These are phyloP conservation scores for Pseudocercospora ulei DNA, from an alignment of 2,329 filamentous ascomycete species.

Conservation along the genomic window DNA sequence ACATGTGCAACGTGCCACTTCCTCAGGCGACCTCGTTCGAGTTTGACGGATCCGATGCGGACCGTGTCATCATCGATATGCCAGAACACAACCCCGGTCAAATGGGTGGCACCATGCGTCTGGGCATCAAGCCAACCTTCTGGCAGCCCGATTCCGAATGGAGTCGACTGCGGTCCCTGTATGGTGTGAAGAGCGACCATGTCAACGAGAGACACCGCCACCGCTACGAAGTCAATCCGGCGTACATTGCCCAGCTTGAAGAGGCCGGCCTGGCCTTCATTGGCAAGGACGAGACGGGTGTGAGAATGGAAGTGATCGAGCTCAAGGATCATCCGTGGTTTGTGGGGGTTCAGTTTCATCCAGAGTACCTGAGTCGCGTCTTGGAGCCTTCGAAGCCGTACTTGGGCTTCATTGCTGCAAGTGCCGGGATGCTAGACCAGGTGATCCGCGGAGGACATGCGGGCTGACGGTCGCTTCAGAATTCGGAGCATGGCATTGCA, in stretches of 20 bases:
- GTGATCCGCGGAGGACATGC: slow-evolving; percentile 31
- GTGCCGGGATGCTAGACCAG: slow-evolving; percentile 54
- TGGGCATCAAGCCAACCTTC: slow-evolving; percentile 62
- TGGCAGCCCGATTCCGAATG: slow-evolving; percentile 70
- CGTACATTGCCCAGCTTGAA: slow-evolving; percentile 59
- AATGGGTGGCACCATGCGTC: slow-evolving; percentile 77
- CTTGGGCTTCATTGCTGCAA: slow-evolving; percentile 75
- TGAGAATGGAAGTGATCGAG: slow-evolving; percentile 76
- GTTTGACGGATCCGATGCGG: slow-evolving; percentile 50
- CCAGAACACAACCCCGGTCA: slow-evolving; percentile 70
- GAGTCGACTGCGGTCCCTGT: slow-evolving; percentile 66
- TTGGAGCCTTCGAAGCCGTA: slow-evolving; percentile 65
- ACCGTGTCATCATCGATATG: slow-evolving; percentile 81
- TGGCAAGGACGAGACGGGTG: slow-evolving; percentile 67
- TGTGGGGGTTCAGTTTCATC: slow-evolving; percentile 79
- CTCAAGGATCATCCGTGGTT: slow-evolving; percentile 75
- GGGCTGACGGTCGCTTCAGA: neutral
- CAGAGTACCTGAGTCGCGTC: slow-evolving; percentile 71
- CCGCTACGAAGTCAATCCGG: slow-evolving; percentile 82
- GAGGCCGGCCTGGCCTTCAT: slow-evolving; percentile 63
- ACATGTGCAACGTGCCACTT: slow-evolving; percentile 54
- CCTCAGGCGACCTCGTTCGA: slow-evolving; percentile 49
- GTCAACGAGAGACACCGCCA: slow-evolving; percentile 70
- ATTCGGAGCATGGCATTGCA: too few species aligned
- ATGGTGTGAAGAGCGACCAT: slow-evolving; percentile 45